phyloP scores from a whole-genome alignment of 371 early-diverging fungal genomes.

The Dinochytrium kinnereticum region DNA sequence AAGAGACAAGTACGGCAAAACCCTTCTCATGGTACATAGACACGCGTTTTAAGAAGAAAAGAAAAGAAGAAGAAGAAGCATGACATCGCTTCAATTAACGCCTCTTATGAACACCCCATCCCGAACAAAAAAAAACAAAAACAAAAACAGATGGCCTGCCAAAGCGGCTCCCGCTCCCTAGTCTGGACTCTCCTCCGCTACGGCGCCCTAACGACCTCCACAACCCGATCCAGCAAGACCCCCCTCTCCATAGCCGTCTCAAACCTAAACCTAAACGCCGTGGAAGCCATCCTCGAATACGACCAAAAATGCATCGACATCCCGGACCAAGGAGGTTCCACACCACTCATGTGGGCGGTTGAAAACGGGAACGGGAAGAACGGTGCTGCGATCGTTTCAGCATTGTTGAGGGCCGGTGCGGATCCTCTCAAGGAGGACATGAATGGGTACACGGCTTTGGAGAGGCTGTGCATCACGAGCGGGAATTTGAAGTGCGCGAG shows the following conservation, averaged over 20 bases:
- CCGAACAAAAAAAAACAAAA: neutral
- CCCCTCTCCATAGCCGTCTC: slow-evolving; percentile 48
- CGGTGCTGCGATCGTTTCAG: slow-evolving; percentile 41
- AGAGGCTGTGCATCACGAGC: slow-evolving; percentile 43
- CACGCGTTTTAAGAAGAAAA: neutral
- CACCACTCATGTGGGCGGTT: slow-evolving; percentile 54
- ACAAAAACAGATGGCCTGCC: slow-evolving; percentile 46
- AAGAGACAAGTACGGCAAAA: slow-evolving; percentile 51
- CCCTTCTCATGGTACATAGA: slow-evolving; percentile 48
- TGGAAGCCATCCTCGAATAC: slow-evolving; percentile 36
- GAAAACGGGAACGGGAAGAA: slow-evolving; percentile 45
- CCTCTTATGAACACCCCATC: neutral
- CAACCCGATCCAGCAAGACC: slow-evolving; percentile 50
- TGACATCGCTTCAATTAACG: no score
- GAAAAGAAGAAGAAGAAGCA: neutral
- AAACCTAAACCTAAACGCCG: slow-evolving; percentile 42
- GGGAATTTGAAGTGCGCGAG: slow-evolving; percentile 42
- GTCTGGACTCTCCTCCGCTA: slow-evolving; percentile 37
- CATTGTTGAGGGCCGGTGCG: slow-evolving; percentile 37
- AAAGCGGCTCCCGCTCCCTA: slow-evolving; percentile 36
- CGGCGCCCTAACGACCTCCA: slow-evolving; percentile 40
- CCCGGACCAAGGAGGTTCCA: slow-evolving; percentile 48
- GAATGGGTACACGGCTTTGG: slow-evolving; percentile 47
- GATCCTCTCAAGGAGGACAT: slow-evolving; percentile 41
- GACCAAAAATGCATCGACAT: slow-evolving; percentile 25